Base-by-base conservation (phyloP, 2,329 filamentous ascomycete species). In the Thielaviopsis punctulata region DNA sequence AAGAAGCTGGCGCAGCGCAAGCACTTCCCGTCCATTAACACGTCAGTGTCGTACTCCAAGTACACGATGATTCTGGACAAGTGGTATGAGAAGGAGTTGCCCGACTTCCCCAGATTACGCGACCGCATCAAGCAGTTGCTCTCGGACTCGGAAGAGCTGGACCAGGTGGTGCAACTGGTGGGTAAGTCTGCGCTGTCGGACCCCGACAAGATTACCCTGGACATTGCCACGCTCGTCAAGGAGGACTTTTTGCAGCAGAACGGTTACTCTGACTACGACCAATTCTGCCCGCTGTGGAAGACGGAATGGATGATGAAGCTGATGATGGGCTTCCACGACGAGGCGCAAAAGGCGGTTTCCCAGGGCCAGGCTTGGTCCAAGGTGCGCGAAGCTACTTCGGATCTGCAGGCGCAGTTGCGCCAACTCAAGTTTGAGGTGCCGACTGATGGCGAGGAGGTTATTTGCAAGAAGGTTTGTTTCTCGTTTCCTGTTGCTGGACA, bases 241-340 rank as follows among this genome's bases (percentile, higher is more conserved):
- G 92, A 98, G 64, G 92, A 98, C 66, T 98, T 98, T 73, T 67
- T 98, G 65, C 92, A 98, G 70, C 92, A 98, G 68, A 98, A 98
- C 71, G 92, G 92, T 57, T 98, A 98, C 79, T 92, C 85, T 59
- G 87, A 96, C 69, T 96, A 98, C 66, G 92, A 98, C 65, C 89
- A 96, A 71, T 98, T 94, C 80, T 98, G 92, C 65, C 92, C 92
- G 48, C 78, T 98, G 63, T 98, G 92, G 92, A 98, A 98, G 82
- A 98, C 92, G 0, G 85, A 94, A 67, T 98, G 92, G 83, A 96
- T 98, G 92, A 98, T 98, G 92, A 95, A 94, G 78, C 84, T 87
- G 58, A 96, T 98, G 81, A 86, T 98, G 75, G 86, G 83, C 54
- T 98, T 90, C 78, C 87, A 95, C 66, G 93, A 98, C 62, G 92